Base-by-base conservation (phyloP, 345 rosid genomes). In the Pistacia vera region DNA sequence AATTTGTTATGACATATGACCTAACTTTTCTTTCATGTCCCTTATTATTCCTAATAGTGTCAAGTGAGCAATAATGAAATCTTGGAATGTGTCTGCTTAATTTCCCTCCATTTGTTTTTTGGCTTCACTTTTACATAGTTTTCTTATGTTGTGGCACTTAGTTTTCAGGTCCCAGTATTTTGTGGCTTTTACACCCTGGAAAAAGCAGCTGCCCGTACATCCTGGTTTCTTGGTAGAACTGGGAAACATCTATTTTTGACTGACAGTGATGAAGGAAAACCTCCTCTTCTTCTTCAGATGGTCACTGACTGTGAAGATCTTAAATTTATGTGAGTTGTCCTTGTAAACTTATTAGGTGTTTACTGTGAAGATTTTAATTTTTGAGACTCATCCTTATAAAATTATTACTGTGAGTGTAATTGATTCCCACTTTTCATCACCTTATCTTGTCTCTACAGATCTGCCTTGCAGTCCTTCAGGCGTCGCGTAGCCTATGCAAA, bases 231-330 rank as follows among this genome's bases (percentile, higher is more conserved):
- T 75, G 95, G 98, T 75, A 93, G 86, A 83, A 93, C 93, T 8
- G 98, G 95, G 68, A 92, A 84, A 77, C 98, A 95, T 78, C 85
- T 95, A 73, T 91, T 93, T 72, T 77, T 95, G 70, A 90, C 87
- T 44, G 98, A 95, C 72, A 46, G 69, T 58, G 84, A 79, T 64
- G 85, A 81, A 59, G 92, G 85, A 66, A 88, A 89, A 72, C 87
- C 92, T 83, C 92, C 93, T 44, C 92, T 95, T 81, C 98, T 95
- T 77, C 81, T 91, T 49, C 90, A 72, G 63, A 95, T 95, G 98
- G 89, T 75, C 76, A 73, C 55, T 66, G 97, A 93, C 82, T 57
- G 79, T 48, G 89, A 82, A 78, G 84, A 93, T 81, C 93, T 90
- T 83, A 90, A 91, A 76, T 95, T 90, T 81, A 85, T 90, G 98